These are phyloP conservation scores for Boletus sp. DNA, from an alignment of 768 basidiomycete species.

Conservation along the genomic window DNA sequence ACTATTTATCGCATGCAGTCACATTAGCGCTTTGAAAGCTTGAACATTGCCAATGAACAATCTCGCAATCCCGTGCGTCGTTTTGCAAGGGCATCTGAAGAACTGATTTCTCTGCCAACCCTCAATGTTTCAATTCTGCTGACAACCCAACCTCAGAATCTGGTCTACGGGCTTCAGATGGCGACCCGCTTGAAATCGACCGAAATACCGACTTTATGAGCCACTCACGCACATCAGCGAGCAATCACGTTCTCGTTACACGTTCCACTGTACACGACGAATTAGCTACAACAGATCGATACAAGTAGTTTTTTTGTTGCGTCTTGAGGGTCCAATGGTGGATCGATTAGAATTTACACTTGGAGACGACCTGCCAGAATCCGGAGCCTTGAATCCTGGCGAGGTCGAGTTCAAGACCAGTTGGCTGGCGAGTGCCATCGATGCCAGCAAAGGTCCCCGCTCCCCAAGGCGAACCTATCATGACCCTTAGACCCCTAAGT, in stretches of 20 bases:
- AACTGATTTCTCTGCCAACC: no score
- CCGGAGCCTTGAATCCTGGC: constrained; percentile 50
- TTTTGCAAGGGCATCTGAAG: no score
- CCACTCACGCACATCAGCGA: neutral
- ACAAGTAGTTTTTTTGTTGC: neutral
- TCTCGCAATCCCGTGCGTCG: no score
- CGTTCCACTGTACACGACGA: neutral
- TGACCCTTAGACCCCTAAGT: neutral
- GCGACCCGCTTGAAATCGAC: no score
- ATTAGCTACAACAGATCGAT: neutral
- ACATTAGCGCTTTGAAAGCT: no score
- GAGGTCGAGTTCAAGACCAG: constrained; percentile 49
- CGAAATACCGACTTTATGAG: no score
- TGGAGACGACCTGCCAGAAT: constrained; percentile 51
- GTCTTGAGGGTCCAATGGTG: neutral
- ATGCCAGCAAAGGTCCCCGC: constrained; percentile 59
- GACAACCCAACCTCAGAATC: no score
- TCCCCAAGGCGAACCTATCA: constrained; percentile 70
- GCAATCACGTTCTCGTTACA: neutral
- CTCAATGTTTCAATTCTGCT: no score
- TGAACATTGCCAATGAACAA: no score
- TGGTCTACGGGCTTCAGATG: no score
- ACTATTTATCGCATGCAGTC: no score
- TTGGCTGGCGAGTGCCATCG: constrained; percentile 48
- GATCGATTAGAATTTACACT: constrained; percentile 27